A percentile compares a stretch with the other conserved stretches of the same genome.
These are phyloP conservation scores for Schizophyllum amplum DNA, from an alignment of 1,284 basidiomycete genomes.

Conservation along the genomic window DNA sequence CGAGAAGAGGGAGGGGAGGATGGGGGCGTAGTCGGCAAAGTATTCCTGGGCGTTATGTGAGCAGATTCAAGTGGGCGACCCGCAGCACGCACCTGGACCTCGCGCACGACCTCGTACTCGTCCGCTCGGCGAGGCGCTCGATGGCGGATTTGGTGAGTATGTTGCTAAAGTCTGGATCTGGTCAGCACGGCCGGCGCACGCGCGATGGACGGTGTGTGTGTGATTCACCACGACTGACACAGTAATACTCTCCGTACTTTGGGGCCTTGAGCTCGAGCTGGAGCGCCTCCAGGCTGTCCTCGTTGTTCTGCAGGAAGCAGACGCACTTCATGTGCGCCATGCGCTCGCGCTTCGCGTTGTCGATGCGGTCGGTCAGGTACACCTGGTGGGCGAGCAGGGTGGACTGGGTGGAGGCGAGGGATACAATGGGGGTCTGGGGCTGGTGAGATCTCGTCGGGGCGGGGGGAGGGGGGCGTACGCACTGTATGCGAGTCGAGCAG, in stretches of 20 bases:
- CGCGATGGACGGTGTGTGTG: constrained; percentile 18
- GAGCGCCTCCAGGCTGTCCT: constrained; percentile 76
- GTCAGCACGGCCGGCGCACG: constrained; percentile 11
- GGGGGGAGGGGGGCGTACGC: constrained; percentile 19
- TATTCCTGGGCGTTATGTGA: constrained; percentile 58
- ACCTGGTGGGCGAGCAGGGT: constrained; percentile 93
- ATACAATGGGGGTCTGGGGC: constrained; percentile 90
- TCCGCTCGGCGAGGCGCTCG: constrained; percentile 93
- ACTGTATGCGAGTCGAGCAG: constrained; percentile 96
- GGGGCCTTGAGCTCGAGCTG: constrained; percentile 83
- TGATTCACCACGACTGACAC: constrained; percentile 76
- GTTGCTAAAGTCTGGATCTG: constrained; percentile 85
- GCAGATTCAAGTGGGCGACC: constrained; percentile 4
- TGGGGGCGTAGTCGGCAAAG: constrained; percentile 90
- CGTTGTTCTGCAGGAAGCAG: constrained; percentile 81
- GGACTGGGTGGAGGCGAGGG: constrained; percentile 91
- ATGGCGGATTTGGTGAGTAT: constrained; percentile 85
- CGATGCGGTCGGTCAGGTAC: constrained; percentile 95
- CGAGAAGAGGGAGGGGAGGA: constrained; percentile 85
- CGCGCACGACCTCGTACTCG: constrained; percentile 92
- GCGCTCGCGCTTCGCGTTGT: constrained; percentile 81
- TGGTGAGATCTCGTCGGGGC: background rate
- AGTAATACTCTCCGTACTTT: constrained; percentile 96
- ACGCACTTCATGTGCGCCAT: constrained; percentile 97
- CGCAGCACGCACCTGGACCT: constrained; percentile 73